A percentile compares a stretch with the other conserved stretches of the same genome.
phyloP scores from a whole-genome alignment of 2,329 filamentous ascomycete species.

The Aspergillus fischeri region DNA sequence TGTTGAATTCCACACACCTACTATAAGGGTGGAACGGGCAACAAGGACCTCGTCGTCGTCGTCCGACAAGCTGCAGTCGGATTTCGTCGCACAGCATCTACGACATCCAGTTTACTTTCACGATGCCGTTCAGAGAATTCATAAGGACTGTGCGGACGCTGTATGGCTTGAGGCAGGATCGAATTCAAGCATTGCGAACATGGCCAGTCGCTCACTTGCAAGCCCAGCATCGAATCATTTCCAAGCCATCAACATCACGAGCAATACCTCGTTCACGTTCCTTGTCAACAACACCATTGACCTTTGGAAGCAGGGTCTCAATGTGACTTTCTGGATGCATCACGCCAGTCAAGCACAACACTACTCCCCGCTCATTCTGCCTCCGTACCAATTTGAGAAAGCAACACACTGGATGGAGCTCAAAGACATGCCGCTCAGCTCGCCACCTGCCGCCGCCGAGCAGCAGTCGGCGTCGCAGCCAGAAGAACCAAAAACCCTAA shows the following conservation, averaged over 20 bases:
- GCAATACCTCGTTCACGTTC: not conserved
- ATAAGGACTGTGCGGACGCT: constrained; percentile 18
- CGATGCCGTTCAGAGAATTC: constrained; percentile 40
- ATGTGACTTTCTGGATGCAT: constrained; percentile 38
- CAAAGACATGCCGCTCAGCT: constrained; percentile 9
- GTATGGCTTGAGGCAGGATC: constrained; percentile 44
- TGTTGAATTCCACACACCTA: constrained; percentile 29
- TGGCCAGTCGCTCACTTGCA: constrained; percentile 26
- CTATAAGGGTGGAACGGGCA: constrained; percentile 25
- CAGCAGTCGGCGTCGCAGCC: not conserved
- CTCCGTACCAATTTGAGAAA: constrained; percentile 45
- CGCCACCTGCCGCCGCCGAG: not conserved
- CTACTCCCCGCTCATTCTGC: constrained; percentile 29
- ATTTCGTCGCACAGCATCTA: constrained; percentile 40
- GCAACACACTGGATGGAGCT: constrained; percentile 37
- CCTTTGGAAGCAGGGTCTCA: constrained; percentile 42
- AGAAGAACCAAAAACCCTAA: constrained; percentile 17
- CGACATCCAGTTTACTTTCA: constrained; percentile 45
- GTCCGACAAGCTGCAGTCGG: not conserved
- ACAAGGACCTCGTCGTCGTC: constrained; percentile 3
- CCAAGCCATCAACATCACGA: constrained; percentile 13
- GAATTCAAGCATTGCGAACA: constrained; percentile 23
- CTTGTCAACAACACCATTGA: constrained; percentile 24
- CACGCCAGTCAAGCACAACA: constrained; percentile 24
- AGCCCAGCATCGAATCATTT: constrained; percentile 4